phyloP scores from a whole-genome alignment of 1,284 basidiomycete genomes.

The Cryptococcus sp. region DNA sequence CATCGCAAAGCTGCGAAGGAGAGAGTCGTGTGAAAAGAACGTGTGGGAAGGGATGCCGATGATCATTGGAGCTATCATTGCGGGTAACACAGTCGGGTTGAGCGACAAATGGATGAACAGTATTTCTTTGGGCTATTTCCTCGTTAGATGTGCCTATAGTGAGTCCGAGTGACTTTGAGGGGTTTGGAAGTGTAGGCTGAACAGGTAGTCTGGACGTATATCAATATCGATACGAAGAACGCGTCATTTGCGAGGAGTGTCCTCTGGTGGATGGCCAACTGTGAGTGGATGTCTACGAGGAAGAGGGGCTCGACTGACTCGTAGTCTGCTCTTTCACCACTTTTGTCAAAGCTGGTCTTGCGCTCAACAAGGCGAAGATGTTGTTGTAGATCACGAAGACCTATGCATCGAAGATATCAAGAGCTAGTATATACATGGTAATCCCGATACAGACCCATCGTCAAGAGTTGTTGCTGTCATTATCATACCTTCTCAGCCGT shows the following conservation, averaged over 20 bases:
- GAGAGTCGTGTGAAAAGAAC: conserved; percentile 34
- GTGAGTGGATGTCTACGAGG: conserved; percentile 15
- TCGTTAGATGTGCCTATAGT: conserved; percentile 26
- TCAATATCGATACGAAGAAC: conserved; percentile 22
- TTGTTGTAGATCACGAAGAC: too few species aligned
- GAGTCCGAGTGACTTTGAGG: conserved; percentile 3
- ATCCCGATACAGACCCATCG: too few species aligned
- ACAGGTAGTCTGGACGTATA: conserved; percentile 26
- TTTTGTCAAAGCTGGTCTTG: conserved; percentile 24
- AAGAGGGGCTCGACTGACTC: background rate
- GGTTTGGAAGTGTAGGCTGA: background rate
- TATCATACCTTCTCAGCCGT: too few species aligned
- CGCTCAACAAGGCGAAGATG: conserved; percentile 11
- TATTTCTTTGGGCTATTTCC: conserved; percentile 26
- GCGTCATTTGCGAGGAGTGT: conserved; percentile 19
- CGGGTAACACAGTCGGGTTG: conserved; percentile 33
- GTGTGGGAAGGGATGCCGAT: conserved; percentile 28
- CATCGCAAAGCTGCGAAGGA: conserved; percentile 25
- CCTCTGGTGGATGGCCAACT: conserved; percentile 28
- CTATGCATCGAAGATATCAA: too few species aligned
- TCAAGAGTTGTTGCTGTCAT: too few species aligned
- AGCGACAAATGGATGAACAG: conserved; percentile 29
- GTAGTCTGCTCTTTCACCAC: conserved; percentile 27
- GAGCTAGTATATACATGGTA: too few species aligned
- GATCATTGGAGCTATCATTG: conserved; percentile 29